Evolutionary conservation across 495 filamentous ascomycete species (phyloP).

Genomic region (Hamigera avellanea): DNA sequence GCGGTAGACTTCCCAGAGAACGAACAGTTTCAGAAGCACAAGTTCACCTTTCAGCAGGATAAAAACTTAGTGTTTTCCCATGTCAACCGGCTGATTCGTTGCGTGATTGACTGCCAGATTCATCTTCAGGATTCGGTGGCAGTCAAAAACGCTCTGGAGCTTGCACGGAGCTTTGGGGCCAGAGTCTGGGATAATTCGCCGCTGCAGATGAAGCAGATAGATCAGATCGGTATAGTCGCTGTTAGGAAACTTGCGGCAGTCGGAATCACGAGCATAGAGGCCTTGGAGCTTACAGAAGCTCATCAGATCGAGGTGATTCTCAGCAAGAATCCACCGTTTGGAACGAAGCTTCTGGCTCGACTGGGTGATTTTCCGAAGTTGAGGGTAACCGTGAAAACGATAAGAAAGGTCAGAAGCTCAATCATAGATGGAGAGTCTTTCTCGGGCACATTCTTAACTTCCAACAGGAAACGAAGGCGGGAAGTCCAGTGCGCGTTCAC

Average conservation of each 20-base stretch:
- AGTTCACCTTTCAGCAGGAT: constrained; percentile 54
- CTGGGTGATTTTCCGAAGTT: constrained; percentile 68
- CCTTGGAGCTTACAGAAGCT: constrained; percentile 54
- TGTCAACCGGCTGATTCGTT: constrained; percentile 64
- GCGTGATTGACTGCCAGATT: constrained; percentile 76
- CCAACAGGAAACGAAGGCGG: constrained; percentile 25
- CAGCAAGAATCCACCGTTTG: constrained; percentile 75
- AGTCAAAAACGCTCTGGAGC: constrained; percentile 60
- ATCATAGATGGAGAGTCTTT: neutral
- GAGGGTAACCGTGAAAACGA: constrained; percentile 42
- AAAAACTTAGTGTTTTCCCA: constrained; percentile 61
- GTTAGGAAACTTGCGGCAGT: constrained; percentile 66
- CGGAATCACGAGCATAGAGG: constrained; percentile 59
- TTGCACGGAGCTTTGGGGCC: constrained; percentile 66
- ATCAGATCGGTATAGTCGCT: constrained; percentile 64
- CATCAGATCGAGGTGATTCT: constrained; percentile 65
- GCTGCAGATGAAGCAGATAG: constrained; percentile 77
- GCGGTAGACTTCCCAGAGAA: constrained; percentile 57
- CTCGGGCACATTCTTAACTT: no score
- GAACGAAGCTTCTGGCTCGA: constrained; percentile 50
- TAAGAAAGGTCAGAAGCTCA: constrained; percentile 30
- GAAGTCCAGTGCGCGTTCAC: constrained; percentile 39
- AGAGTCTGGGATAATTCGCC: constrained; percentile 80
- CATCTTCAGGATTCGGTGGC: constrained; percentile 53
- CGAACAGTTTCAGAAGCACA: constrained; percentile 49